Percentiles rank a stretch among this genome's conserved stretches.
phyloP scores from a whole-genome alignment of 106 monocot genomes.

The Iris macrosiphon region DNA sequence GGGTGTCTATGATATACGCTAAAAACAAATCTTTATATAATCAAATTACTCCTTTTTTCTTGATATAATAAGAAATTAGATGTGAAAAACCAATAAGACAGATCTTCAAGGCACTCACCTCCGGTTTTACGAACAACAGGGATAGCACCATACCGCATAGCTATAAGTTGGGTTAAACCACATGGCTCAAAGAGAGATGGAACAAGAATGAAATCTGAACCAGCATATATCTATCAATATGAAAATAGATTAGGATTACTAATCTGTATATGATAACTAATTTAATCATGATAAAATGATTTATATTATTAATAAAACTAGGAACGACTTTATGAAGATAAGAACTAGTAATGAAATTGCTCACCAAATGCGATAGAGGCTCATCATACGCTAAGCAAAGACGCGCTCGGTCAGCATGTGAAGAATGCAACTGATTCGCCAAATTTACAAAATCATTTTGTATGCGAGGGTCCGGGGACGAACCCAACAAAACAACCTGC shows the following conservation, averaged over 20 bases:
- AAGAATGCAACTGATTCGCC: slow-evolving; percentile 76
- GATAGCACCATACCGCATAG: slow-evolving; percentile 97
- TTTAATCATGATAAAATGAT: background rate
- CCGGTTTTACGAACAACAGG: slow-evolving; percentile 97
- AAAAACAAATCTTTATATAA: background rate
- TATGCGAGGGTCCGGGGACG: slow-evolving; percentile 89
- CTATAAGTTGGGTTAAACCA: slow-evolving; percentile 87
- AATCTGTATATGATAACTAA: background rate
- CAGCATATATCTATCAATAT: slow-evolving; percentile 83
- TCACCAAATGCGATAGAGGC: slow-evolving; percentile 93
- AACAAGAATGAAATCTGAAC: slow-evolving; percentile 92
- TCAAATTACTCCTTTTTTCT: background rate
- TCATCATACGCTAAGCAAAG: slow-evolving; percentile 92
- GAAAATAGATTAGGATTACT: background rate
- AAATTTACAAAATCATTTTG: slow-evolving; percentile 85
- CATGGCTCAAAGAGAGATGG: slow-evolving; percentile 98
- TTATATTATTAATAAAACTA: background rate
- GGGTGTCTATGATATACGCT: background rate
- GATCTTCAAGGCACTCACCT: slow-evolving; percentile 34
- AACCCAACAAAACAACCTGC: slow-evolving; percentile 93
- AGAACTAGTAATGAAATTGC: slow-evolving; percentile 2
- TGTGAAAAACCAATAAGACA: background rate
- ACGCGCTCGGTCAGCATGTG: slow-evolving; percentile 56
- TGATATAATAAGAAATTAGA: too few relatives aligned
- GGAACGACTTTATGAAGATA: background rate